A percentile compares a stretch with the other conserved stretches of the same genome.
Conservation (phyloP, 352 stramenopile genomes). For the Globisporangium apiculatum region DNA sequence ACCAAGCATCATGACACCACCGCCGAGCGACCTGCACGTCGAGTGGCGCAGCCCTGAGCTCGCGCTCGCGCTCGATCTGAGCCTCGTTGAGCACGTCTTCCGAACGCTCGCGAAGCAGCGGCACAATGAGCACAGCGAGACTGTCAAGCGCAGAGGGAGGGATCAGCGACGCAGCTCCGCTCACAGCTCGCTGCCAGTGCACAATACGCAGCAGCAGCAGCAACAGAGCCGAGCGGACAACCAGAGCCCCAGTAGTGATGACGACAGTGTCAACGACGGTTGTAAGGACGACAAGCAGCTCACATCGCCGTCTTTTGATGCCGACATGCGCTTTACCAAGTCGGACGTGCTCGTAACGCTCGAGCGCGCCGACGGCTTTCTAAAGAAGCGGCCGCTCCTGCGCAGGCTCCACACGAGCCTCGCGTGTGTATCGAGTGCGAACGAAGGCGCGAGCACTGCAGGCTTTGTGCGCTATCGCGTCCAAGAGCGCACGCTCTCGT, state of each 20-base stretch:
- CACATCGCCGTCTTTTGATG: slow-evolving; percentile 7
- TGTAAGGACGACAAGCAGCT: no score
- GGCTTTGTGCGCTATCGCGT: slow-evolving; percentile 46
- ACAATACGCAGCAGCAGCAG: neutral
- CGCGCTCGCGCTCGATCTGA: slow-evolving; percentile 39
- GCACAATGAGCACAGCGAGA: slow-evolving; percentile 9
- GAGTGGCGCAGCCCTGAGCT: slow-evolving; percentile 44
- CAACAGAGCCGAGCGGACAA: neutral
- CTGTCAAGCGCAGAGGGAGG: no score
- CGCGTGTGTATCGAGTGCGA: slow-evolving; percentile 47
- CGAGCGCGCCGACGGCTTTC: slow-evolving; percentile 27
- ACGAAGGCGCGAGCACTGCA: slow-evolving; percentile 36
- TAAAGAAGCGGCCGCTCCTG: slow-evolving; percentile 48
- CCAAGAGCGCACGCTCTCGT: slow-evolving; percentile 39
- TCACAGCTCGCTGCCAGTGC: slow-evolving; percentile 2
- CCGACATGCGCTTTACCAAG: slow-evolving; percentile 50
- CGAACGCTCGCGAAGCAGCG: slow-evolving; percentile 21
- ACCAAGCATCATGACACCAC: no score
- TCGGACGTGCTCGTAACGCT: slow-evolving; percentile 43
- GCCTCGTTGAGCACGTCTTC: slow-evolving; percentile 52
- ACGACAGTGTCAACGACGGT: no score
- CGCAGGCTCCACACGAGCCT: slow-evolving; percentile 48
- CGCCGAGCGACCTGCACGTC: slow-evolving; percentile 16
- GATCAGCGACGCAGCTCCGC: no score
- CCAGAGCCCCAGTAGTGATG: neutral